phyloP scores from a whole-genome alignment of 441 rosid species.

The Erodium texanum region DNA sequence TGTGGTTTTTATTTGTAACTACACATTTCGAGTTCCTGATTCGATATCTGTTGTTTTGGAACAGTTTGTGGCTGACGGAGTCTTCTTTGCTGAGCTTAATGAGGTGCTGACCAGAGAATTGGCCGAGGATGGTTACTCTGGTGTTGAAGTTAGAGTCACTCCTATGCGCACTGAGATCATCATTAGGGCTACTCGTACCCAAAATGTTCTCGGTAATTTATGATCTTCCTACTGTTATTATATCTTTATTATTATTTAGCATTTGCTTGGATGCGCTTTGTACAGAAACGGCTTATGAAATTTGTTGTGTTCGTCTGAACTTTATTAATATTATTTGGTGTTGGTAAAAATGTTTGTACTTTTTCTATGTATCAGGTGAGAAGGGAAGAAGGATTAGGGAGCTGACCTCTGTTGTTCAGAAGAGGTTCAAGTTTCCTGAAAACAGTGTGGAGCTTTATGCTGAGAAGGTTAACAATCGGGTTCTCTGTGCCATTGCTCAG shows the following conservation, averaged over 20 bases:
- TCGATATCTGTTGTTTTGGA: not conserved
- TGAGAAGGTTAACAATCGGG: constrained; percentile 19
- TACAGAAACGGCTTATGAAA: too few species aligned
- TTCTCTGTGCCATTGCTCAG: constrained; percentile 22
- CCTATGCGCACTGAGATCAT: constrained; percentile 8
- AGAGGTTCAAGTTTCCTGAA: constrained; percentile 20
- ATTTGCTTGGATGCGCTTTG: too few species aligned
- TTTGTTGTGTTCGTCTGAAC: not conserved
- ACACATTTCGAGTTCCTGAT: too few species aligned
- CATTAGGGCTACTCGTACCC: constrained; percentile 8
- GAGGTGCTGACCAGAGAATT: constrained; percentile 22
- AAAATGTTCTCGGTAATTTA: constrained; percentile 18
- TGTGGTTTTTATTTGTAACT: too few species aligned
- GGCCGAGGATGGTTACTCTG: constrained; percentile 20
- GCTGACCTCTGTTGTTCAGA: constrained; percentile 22
- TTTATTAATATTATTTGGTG: not conserved
- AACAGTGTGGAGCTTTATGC: constrained; percentile 22
- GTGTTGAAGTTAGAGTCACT: constrained; percentile 2
- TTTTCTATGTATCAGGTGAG: constrained; percentile 4
- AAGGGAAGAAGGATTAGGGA: constrained; percentile 21
- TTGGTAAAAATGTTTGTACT: too few species aligned
- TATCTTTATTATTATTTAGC: too few species aligned
- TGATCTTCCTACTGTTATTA: not conserved
- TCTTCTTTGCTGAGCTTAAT: constrained; percentile 22
- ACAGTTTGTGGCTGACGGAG: constrained; percentile 24